Base-by-base conservation (phyloP, 2,329 filamentous ascomycete species). In the Talaromyces sp. region DNA sequence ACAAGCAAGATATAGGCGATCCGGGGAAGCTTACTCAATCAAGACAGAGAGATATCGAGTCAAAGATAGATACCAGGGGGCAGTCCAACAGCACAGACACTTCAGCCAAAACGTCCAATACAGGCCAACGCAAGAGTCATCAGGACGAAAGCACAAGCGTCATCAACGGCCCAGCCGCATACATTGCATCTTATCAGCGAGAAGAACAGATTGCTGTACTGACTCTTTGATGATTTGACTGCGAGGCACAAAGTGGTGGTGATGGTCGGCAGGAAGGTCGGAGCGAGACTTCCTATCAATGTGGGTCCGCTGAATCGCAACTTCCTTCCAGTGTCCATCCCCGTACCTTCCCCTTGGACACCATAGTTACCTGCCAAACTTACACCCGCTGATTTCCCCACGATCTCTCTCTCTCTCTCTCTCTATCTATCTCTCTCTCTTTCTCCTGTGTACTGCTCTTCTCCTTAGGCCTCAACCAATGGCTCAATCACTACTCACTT, bases 181-280 rank as follows among this genome's bases (percentile, higher is more conserved):
- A 31, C 55, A 58, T 58, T 46, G 37, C 11, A 40, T 14, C n/a
- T 33, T 23, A 35, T 14, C 50, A 55, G 9, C 16, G 25, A 25
- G 3, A 1, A n/a, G n/a, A n/a, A n/a, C n/a, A n/a, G n/a, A n/a
- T n/a, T n/a, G n/a, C n/a, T n/a, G n/a, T n/a, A n/a, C n/a, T n/a
- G n/a, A n/a, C n/a, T n/a, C n/a, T n/a, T n/a, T n/a, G n/a, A n/a
- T n/a, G n/a, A n/a, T n/a, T n/a, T n/a, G n/a, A n/a, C n/a, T n/a
- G n/a, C n/a, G n/a, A n/a, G n/a, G n/a, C n/a, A n/a, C n/a, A n/a
- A n/a, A n/a, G 39, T 25, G 11, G n/a, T 40, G 37, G 39, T n/a
- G 11, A 23, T 23, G 25, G 60, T 18, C 60, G 16, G 16, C 54
- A 52, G 60, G 60, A 62, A 62, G 60, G 60, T 62, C 60, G 54